phyloP scores from a whole-genome alignment of 192 early-diverging fungal species.

The Backusella liffmaniae region DNA sequence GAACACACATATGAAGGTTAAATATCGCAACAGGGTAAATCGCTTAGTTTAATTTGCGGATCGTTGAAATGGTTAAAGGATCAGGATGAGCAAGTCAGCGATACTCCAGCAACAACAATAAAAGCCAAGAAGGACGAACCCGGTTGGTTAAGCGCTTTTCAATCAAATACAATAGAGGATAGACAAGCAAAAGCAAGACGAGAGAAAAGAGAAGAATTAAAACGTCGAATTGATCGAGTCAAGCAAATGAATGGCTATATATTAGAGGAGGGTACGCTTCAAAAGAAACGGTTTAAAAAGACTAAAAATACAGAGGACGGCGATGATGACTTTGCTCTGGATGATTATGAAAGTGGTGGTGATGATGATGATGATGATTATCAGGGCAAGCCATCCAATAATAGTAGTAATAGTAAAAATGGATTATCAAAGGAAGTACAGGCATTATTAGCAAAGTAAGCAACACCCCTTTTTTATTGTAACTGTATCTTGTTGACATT shows the following conservation, averaged over 20 bases:
- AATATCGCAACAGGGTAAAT: slow-evolving; percentile 67
- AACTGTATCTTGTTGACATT: not conserved
- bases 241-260: slow-evolving; percentile 7
- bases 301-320: not conserved
- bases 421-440: slow-evolving; percentile 55
- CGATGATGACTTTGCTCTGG: slow-evolving; percentile 52
- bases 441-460: slow-evolving; percentile 49
- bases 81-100: slow-evolving; percentile 24
- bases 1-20: not conserved
- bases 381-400: too few species aligned
- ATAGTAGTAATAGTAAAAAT: slow-evolving; percentile 27
- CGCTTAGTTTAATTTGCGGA: slow-evolving; percentile 84
- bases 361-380: slow-evolving; percentile 6
- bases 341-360: slow-evolving; percentile 66
- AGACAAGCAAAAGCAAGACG: slow-evolving; percentile 8
- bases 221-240: slow-evolving; percentile 31
- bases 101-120: not conserved
- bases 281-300: slow-evolving; percentile 22
- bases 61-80: slow-evolving; percentile 80
- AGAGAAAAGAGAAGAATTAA: slow-evolving; percentile 22
- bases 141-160: slow-evolving; percentile 45
- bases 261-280: not conserved
- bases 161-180: slow-evolving; percentile 11
- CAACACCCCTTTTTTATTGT: not conserved
- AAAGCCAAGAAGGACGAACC: slow-evolving; percentile 25